Evolutionary conservation across 805 yeast genomes (phyloP), one percentile per base, ranked within the genome.

Genomic region (Peterozyma toletana): DNA sequence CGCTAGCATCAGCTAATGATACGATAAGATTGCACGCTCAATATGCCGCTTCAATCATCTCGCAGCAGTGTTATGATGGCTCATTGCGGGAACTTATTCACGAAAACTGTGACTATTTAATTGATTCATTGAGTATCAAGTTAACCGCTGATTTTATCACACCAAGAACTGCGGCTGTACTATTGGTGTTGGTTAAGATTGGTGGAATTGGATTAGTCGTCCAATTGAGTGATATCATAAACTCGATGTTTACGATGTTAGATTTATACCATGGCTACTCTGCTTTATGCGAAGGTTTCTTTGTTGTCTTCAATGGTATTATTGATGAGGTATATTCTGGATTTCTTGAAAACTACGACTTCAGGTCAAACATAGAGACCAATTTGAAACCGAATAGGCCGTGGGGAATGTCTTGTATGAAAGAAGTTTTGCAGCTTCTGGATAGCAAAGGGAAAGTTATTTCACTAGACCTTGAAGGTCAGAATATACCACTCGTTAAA

Each of bases 231-330:
- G 98, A 91, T 58, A 70, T 91, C 1, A 66, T 91, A 15, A 75
- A 79, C 39, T 78, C 89, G 3, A 72, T 88, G 49, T 88, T 91
- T 58, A 77, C 81, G 15, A 64, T 90, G 33, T 68, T 91, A 40
- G 98, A 91, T 62, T 69, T 80, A 42, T 91, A 83, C 55, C 96
- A 90, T 62, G 95, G 91, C 0, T 91, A 91, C 58, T 66, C 80
- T 2, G 67, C 70, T 13, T 64, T 93, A 14, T 80, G 86, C 43
- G 81, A 81, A 46, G 86, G 87, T 1, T 81, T 87, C 47, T 85
- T 89, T 48, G 62, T 71, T 2, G 83, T 87, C 0, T 87, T 90
- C 53, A 75, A 75, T 42, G 80, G 78, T 21, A 59, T 86, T 4
- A 65, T 80, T 6, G 61, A 63, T 30, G 80, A 80, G 53, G 61